Base-by-base conservation (phyloP, 108 stramenopile genomes). In the Cyclotella cryptica region DNA sequence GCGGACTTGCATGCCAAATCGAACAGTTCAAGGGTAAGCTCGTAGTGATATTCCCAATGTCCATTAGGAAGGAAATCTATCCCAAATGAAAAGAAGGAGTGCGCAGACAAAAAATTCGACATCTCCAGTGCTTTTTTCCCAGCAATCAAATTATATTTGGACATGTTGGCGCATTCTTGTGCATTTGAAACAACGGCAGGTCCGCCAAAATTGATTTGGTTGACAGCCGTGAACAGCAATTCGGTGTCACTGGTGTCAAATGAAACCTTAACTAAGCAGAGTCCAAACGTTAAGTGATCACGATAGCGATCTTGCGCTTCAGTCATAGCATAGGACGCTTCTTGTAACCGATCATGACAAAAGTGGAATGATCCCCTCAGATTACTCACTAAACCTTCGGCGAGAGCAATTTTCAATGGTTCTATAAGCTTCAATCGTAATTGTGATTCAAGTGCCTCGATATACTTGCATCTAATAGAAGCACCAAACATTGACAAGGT, bases 41-140 rank as follows among this genome's bases (percentile, higher is more conserved):
- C 63, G 57, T 78, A 78, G 19, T 78, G 63, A 24, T 52, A 14
- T 6, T 64, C 27, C 78, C 78, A 78, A 30, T 78, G 78, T 11
- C 52, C 39, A 28, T 72, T 27, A 21, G n/a, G 17, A 15, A 78
- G 61, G 26, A 65, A 66, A 45, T 21, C 26, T 45, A 78, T 78
- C 0, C 78, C 78, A 29, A 18, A 17, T 64, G 62, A 61, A 35
- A 77, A 77, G 28, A 61, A 54, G 13, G 43, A 47, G 29, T 46
- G 39, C 17, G 68, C 69, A 5, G 55, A 29, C 15, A 13, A 12
- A 46, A 70, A 77, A n/a, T 69, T 58, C 0, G 68, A 70, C 75
- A 77, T 60, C 18, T n/a, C n/a, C 39, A 77, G 29, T 6, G 75
- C 68, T 49, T 5, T 77, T 22, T 69, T 70, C 24, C 75, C 75